Evolutionary conservation across 2,329 filamentous ascomycete genomes (phyloP), one percentile per base, ranked within the genome.

Genomic region (Sporothrix sp.): DNA sequence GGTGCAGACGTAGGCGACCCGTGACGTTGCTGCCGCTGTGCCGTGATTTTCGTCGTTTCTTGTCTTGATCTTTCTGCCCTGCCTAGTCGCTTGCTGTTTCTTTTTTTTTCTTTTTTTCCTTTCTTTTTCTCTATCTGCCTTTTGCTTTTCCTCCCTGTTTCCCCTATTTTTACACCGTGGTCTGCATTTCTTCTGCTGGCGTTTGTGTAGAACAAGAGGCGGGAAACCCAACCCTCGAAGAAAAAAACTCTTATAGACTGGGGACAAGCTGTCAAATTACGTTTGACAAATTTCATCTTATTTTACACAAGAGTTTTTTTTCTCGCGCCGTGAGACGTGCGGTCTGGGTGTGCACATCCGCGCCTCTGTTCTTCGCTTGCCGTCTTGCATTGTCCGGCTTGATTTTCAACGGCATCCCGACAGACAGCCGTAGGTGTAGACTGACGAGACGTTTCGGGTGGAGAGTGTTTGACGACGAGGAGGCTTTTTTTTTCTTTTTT

Each of bases 141-240:
- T 16, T 45, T 23, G 11, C 27, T 35, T 10, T 28, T 14, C 8
- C 30, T 28, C 3, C 23, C 23, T 21, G 5, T 35, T 33, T 45
- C 14, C n/a, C 28, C 27, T 36, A 6, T 14, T 20, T 42, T 28
- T 37, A 50, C 48, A 43, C 23, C 32, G 28, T 32, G 30, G 38
- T 18, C 21, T 45, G 33, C 21, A 23, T 14, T 25, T 14, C 30
- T 48, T 37, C 35, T 27, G 13, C 39, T 48, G 50, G 50, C 50
- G 50, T 52, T 52, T 42, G 23, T 52, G 42, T 51, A 52, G 50
- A 52, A 48, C 50, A 32, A 52, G 37, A 48, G 50, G 38, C 18
- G 46, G 36, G 28, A 36, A 46, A 32, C 20, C n/a, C 33, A 33
- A 32, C 7, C 25, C 25, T 28, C 36, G 21, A 32, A 39, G 27